phyloP scores from a whole-genome alignment of 2,329 filamentous ascomycete genomes.

The Talaromyces sp. region DNA sequence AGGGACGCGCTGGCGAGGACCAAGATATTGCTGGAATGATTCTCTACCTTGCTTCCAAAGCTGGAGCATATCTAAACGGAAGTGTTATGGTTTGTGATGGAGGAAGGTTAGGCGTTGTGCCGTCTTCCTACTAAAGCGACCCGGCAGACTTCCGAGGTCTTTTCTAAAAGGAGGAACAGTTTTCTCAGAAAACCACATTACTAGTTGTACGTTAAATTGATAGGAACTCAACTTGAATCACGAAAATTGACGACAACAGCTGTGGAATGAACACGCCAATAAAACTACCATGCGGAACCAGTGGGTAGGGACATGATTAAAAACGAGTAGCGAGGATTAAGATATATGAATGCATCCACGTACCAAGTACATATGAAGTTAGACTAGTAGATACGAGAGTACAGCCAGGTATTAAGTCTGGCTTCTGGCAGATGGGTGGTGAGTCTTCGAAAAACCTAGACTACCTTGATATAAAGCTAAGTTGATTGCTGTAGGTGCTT shows the following conservation, averaged over 20 bases:
- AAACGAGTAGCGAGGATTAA: too few relatives aligned
- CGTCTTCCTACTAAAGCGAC: conserved; percentile 1
- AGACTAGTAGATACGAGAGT: too few relatives aligned
- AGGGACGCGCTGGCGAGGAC: conserved; percentile 23
- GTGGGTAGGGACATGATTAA: too few relatives aligned
- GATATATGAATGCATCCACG: too few relatives aligned
- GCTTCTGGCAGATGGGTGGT: not conserved
- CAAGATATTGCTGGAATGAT: conserved; percentile 49
- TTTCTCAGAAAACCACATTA: not conserved
- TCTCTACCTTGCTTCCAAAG: conserved; percentile 48
- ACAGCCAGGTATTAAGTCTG: not conserved
- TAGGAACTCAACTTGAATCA: not conserved
- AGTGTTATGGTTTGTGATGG: conserved; percentile 48
- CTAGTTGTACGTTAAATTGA: not conserved
- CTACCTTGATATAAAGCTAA: not conserved
- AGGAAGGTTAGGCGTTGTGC: conserved; percentile 11
- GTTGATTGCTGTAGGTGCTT: not conserved
- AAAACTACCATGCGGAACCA: too few relatives aligned
- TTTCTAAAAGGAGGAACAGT: too few relatives aligned
- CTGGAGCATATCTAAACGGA: conserved; percentile 52
- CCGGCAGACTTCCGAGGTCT: not conserved
- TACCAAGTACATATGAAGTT: too few relatives aligned
- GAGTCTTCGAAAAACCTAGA: not conserved
- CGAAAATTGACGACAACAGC: not conserved
- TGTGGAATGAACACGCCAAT: not conserved